These are phyloP conservation scores for Cronartium quercuum DNA, from an alignment of 1,284 basidiomycete species.

Conservation along the genomic window DNA sequence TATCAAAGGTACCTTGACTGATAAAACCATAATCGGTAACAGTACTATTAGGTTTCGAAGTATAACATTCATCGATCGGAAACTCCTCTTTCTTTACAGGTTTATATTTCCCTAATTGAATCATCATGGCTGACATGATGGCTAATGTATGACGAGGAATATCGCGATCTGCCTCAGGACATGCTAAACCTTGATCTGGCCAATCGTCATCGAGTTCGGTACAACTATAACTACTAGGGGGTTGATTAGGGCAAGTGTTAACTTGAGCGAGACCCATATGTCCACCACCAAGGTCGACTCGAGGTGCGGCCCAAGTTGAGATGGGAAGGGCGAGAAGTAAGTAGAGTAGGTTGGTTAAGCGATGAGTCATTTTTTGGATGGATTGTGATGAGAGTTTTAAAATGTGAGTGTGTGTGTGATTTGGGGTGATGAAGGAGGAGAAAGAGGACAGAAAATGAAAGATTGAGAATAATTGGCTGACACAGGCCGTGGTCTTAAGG, in stretches of 20 bases:
- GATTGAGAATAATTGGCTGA: too few relatives aligned
- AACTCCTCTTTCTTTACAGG: not conserved
- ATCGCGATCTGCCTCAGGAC: constrained; percentile 24
- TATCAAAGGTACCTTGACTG: constrained; percentile 34
- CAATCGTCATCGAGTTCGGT: constrained; percentile 33
- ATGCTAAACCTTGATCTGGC: constrained; percentile 25
- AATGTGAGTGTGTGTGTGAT: too few relatives aligned
- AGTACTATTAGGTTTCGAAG: constrained; percentile 13
- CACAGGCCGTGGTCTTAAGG: too few relatives aligned
- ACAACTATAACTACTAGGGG: constrained; percentile 1
- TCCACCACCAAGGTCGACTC: constrained; percentile 24
- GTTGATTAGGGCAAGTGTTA: not conserved
- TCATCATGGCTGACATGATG: constrained; percentile 35
- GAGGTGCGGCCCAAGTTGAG: not conserved
- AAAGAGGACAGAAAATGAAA: too few relatives aligned
- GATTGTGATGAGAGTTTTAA: too few relatives aligned
- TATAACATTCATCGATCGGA: constrained; percentile 24
- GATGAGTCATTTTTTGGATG: too few relatives aligned
- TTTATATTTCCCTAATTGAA: constrained; percentile 36
- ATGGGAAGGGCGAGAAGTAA: not conserved
- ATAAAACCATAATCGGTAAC: constrained; percentile 11
- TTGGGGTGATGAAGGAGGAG: too few relatives aligned
- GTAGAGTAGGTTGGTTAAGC: too few relatives aligned
- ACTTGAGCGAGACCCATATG: constrained; percentile 21
- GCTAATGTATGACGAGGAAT: constrained; percentile 33